phyloP scores from a whole-genome alignment of 768 basidiomycete genomes.

The Leccinum variicolor region DNA sequence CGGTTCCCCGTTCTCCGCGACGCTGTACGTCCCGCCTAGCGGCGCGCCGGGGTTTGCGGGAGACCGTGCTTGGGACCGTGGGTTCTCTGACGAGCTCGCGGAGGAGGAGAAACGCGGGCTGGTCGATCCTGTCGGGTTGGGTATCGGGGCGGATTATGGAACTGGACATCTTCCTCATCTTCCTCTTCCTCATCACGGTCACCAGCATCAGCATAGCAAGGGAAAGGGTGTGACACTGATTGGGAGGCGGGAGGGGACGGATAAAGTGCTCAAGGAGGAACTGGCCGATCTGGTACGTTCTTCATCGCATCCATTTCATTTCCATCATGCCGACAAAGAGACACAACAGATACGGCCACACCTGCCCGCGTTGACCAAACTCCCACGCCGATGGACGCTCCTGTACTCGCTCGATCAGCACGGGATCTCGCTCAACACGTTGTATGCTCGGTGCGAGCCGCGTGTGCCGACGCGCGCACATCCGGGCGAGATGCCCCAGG shows the following conservation, averaged over 20 bases:
- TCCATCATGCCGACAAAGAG: not conserved
- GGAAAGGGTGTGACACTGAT: slow-evolving; percentile 45
- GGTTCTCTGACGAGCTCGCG: slow-evolving; percentile 49
- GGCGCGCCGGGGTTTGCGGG: slow-evolving; percentile 82
- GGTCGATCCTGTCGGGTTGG: slow-evolving; percentile 38
- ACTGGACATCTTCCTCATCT: not conserved
- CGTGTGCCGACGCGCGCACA: slow-evolving; percentile 25
- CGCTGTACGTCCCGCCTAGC: slow-evolving; percentile 43
- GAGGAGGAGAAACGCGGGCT: slow-evolving; percentile 38
- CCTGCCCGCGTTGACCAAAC: slow-evolving; percentile 70
- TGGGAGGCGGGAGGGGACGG: slow-evolving; percentile 57
- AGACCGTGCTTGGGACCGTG: slow-evolving; percentile 66
- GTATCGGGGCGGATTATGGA: slow-evolving; percentile 22
- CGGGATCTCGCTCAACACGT: slow-evolving; percentile 86
- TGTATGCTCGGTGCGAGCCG: slow-evolving; percentile 65
- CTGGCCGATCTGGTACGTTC: slow-evolving; percentile 60
- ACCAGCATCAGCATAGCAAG: slow-evolving; percentile 23
- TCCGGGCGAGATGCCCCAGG: slow-evolving; percentile 29
- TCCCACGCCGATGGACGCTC: slow-evolving; percentile 71
- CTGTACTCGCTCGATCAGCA: slow-evolving; percentile 93
- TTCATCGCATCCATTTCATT: not conserved
- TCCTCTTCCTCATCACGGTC: not conserved
- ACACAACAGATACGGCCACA: slow-evolving; percentile 57
- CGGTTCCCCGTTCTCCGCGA: slow-evolving; percentile 49
- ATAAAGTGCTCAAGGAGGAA: slow-evolving; percentile 44